These are phyloP conservation scores for Ampelocalamus luodianensis DNA, from an alignment of 176 grass and related monocot species.

Conservation along the genomic window DNA sequence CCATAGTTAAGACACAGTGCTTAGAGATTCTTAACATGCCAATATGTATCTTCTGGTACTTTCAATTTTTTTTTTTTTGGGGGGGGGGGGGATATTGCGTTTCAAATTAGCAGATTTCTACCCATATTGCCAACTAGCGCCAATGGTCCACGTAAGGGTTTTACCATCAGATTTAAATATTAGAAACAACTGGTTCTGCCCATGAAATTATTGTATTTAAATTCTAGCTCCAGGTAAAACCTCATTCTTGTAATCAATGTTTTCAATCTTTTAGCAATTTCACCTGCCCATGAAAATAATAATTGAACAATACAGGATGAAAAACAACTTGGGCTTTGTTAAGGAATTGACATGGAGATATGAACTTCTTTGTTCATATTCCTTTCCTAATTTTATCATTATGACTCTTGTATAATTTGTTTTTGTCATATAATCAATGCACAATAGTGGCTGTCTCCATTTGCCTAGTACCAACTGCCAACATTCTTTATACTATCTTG, in stretches of 20 bases:
- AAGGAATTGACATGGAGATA: background rate
- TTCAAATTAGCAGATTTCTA: slow-evolving; percentile 3
- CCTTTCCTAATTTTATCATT: background rate
- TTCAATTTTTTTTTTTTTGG: background rate
- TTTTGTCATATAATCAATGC: background rate
- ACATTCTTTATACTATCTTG: background rate
- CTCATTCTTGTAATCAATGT: slow-evolving; percentile 4
- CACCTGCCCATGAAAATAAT: background rate
- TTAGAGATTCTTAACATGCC: background rate
- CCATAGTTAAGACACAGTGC: background rate
- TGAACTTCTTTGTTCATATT: background rate
- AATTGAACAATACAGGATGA: background rate
- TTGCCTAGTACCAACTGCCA: background rate
- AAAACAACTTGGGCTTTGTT: background rate
- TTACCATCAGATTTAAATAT: background rate
- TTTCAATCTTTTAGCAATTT: background rate
- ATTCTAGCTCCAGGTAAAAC: background rate
- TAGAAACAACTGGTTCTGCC: background rate
- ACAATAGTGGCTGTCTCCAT: background rate
- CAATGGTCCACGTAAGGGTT: background rate
- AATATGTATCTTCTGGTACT: background rate
- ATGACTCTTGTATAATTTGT: background rate
- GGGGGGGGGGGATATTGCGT: background rate
- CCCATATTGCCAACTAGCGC: background rate
- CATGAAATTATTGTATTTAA: slow-evolving; percentile 24